Percentiles rank a stretch among this genome's conserved stretches.
Evolutionary conservation across 306 rosid genomes (phyloP).

Genomic region (Sicyos edulis): DNA sequence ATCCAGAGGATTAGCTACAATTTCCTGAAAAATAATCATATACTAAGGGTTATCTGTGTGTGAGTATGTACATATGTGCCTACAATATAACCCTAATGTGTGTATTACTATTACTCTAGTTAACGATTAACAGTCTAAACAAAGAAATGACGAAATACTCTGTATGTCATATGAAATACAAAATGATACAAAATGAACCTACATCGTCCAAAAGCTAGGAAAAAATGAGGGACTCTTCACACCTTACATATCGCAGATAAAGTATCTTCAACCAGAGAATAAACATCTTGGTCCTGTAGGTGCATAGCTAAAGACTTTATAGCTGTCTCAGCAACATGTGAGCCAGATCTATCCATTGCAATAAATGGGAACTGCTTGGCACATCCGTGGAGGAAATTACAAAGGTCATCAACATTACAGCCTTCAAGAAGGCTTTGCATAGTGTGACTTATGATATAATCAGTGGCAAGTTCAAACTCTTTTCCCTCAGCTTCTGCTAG

Average conservation of each 20-base stretch:
- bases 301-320: conserved; percentile 53
- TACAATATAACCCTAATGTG: neutral
- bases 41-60: neutral
- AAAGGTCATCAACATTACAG: conserved; percentile 47
- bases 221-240: neutral
- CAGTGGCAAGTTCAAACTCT: conserved; percentile 80
- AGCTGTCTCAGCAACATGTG: conserved; percentile 82
- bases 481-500: conserved; percentile 70
- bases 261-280: conserved; percentile 50
- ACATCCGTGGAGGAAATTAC: conserved; percentile 52
- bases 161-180: neutral
- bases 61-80: neutral
- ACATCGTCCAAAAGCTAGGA: neutral
- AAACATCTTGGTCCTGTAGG: conserved; percentile 43
- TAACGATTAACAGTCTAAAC: conserved; percentile 2
- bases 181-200: neutral
- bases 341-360: conserved; percentile 85
- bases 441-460: conserved; percentile 83
- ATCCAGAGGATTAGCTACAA: conserved; percentile 51
- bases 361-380: conserved; percentile 55
- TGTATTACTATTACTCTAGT: neutral
- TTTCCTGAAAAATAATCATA: conserved; percentile 35
- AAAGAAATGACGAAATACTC: neutral
- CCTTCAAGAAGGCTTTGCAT: conserved; percentile 69
- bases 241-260: conserved; percentile 66